Base-by-base conservation (phyloP, 352 stramenopile species). In the Globisporangium viniferum region DNA sequence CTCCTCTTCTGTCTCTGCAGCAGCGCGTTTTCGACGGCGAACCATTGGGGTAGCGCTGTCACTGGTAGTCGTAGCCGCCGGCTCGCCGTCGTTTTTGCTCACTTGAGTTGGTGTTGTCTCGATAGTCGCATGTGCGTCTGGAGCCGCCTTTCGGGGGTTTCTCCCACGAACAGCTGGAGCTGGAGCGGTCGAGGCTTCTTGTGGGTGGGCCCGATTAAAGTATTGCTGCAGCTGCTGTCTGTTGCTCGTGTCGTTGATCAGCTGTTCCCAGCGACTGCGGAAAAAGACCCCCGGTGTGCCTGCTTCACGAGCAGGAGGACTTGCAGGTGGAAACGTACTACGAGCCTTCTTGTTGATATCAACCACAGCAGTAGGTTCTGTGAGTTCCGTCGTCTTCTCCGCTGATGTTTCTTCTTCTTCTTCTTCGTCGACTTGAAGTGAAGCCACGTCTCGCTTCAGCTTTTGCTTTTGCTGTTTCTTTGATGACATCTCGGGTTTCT, bases 191-290 rank as follows among this genome's bases (percentile, higher is more conserved):
- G 62, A 3, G 29, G 27, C 10, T 27, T 69, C 29, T 31, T 20
- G 27, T 6, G 22, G 64, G 15, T 44, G 29, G 31, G 9, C 22
- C 9, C 48, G 39, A 61, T 15, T 33, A 58, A 68, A 72, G 46
- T 58, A 68, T 48, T 58, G 39, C 39, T 72, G 31, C 53, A 72
- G 44, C 2, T 49, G 15, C 20, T 46, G 15, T 7, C 51, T n/a
- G 14, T 57, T 62, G 41, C 55, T 31, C 14, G 39, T 20, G 56
- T 64, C 61, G n/a, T 41, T 44, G 22, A 68, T 44, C 53, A 72
- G 20, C 41, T 59, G n/a, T 8, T 55, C 53, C 67, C 67, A 72
- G 10, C 60, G 61, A 39, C 53, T 68, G 4, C 22, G 29, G 29
- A 72, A 71, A 51, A 48, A 70, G 36, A 67, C 48, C 24, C 44